Evolutionary conservation across 805 yeast species (phyloP).

Genomic region (Nakazawaea anatomiae): DNA sequence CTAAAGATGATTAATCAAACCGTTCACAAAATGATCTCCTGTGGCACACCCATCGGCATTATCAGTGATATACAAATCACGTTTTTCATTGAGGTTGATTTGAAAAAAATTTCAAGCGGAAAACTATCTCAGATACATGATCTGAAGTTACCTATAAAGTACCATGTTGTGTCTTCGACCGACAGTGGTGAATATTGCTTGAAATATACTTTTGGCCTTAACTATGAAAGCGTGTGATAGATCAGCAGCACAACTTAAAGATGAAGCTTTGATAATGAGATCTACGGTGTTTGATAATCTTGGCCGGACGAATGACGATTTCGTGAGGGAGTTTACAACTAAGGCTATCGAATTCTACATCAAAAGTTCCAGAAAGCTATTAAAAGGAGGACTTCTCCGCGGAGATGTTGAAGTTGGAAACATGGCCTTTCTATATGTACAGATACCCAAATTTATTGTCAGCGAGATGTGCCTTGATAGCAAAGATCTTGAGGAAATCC

Average conservation of each 20-base stretch:
- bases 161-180: neutral
- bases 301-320: neutral
- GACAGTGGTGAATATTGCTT: neutral
- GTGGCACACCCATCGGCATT: neutral
- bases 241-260: neutral
- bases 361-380: neutral
- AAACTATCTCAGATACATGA: neutral
- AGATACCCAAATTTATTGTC: no score
- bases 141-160: no score
- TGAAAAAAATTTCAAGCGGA: neutral
- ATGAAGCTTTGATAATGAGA: neutral
- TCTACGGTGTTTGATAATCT: neutral
- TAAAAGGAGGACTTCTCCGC: no score
- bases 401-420: neutral
- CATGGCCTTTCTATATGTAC: no score
- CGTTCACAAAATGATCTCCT: neutral
- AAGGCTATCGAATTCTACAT: neutral
- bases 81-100: neutral
- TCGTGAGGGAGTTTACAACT: neutral
- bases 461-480: no score
- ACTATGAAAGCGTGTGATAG: neutral
- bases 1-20: neutral
- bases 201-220: neutral
- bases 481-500: no score
- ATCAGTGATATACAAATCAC: neutral